Evolutionary conservation across 2,329 filamentous ascomycete species (phyloP).

Genomic region (Magnaporthiopsis poae): DNA sequence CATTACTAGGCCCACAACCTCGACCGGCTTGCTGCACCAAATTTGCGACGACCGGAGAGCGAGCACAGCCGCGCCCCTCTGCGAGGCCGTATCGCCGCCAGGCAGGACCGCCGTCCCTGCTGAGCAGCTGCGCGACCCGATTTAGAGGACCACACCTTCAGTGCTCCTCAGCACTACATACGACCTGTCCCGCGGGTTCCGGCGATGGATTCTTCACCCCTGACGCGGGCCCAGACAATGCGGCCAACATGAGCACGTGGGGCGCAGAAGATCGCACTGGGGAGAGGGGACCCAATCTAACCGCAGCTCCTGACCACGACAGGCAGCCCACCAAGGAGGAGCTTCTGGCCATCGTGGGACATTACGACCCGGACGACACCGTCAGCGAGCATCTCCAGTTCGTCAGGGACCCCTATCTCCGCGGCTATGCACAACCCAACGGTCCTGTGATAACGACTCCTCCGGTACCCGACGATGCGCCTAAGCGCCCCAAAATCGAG

Average conservation of each 20-base stretch:
- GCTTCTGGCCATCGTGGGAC: conserved; percentile 43
- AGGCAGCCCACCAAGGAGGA: conserved; percentile 25
- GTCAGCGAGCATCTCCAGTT: conserved; percentile 45
- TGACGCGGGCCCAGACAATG: not conserved
- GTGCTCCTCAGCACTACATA: not conserved
- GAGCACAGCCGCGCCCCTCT: not conserved
- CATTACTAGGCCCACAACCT: conserved; percentile 22
- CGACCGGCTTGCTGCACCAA: conserved; percentile 2
- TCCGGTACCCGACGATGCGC: not conserved
- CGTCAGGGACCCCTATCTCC: conserved; percentile 42
- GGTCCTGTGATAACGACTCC: conserved; percentile 24
- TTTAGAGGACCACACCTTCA: not conserved
- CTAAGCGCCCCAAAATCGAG: conserved; percentile 27
- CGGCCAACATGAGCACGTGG: not conserved
- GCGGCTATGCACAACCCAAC: conserved; percentile 42
- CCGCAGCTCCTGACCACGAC: not conserved
- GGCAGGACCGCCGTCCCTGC: not conserved
- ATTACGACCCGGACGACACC: conserved; percentile 35
- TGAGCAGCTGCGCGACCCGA: not conserved
- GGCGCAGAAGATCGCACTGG: not conserved
- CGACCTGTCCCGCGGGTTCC: not conserved
- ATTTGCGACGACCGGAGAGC: not conserved
- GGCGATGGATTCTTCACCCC: not conserved
- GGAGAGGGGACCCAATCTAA: too few relatives aligned
- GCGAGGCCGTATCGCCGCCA: not conserved